Percentiles rank a stretch among this genome's conserved stretches.
These are phyloP conservation scores for Daucus carota DNA, from an alignment of 129 eudicot species.

Conservation along the genomic window DH1_v3.0 NC_030381.2:51320501-51321000, in stretches of 20 bases:
- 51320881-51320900: slow-evolving; percentile 2
- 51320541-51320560: not conserved
- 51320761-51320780: slow-evolving; percentile 10
- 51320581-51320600: not conserved
- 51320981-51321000: not conserved
- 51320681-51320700: not conserved
- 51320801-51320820: not conserved
- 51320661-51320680: not conserved
- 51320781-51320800: not conserved
- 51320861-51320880: slow-evolving; percentile 16
- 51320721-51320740: not conserved
- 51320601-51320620: not conserved
- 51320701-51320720: not conserved
- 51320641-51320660: not conserved
- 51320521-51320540: not conserved
- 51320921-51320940: not conserved
- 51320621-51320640: not conserved
- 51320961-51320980: not conserved
- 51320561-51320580: not conserved
- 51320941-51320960: not conserved
- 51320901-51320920: not conserved
- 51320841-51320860: not conserved
- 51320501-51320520: not conserved
- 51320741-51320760: not conserved
- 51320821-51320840: not conserved